Base-by-base conservation (phyloP, 2,329 filamentous ascomycete genomes). In the Hypoxylon sp. region DNA sequence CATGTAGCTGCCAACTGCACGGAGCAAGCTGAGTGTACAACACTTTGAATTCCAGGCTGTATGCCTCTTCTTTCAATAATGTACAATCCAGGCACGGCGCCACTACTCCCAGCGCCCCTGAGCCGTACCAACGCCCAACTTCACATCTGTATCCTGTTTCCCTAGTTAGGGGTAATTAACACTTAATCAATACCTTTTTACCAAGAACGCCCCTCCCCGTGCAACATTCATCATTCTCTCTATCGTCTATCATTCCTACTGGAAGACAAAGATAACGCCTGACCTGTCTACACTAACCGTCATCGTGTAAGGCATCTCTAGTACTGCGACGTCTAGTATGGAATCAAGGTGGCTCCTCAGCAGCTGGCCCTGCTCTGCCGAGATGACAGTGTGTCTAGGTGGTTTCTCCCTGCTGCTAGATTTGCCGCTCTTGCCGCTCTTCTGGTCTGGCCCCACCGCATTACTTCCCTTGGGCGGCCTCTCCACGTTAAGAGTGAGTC, bases 241-340 rank as follows among this genome's bases (percentile, higher is more conserved):
- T 56, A 47, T 56, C 39, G 8, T 56, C 29, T 57, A 37, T 63
- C 58, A 27, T 63, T 65, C 60, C 67, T 75, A 78, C 68, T 78
- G 77, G 52, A 91, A 97, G 58, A 98, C 90, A 84, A 96, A 97
- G 50, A 98, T 89, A 78, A 95, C 91, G 0, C 96, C 96, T 42
- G 91, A 92, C 74, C 95, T 86, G 83, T 99, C 96, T 59, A 92
- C 94, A 72, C 92, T 97, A 54, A 98, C 86, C 35, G 94, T 92
- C 93, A 98, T 98, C 3, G 92, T 92, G 79, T 97, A 98, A 24
- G 96, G 96, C 71, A 88, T 86, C 82, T 98, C 93, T 73, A 99
- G 80, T 76, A 98, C 82, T n/a, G 92, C 92, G 72, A 98, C 90
- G 81, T 98, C 95, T 75, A 92, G 87, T 65, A 99, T 90, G 2